phyloP scores from a whole-genome alignment of 2,329 filamentous ascomycete genomes.

The Beauveria pseudobassiana region DNA sequence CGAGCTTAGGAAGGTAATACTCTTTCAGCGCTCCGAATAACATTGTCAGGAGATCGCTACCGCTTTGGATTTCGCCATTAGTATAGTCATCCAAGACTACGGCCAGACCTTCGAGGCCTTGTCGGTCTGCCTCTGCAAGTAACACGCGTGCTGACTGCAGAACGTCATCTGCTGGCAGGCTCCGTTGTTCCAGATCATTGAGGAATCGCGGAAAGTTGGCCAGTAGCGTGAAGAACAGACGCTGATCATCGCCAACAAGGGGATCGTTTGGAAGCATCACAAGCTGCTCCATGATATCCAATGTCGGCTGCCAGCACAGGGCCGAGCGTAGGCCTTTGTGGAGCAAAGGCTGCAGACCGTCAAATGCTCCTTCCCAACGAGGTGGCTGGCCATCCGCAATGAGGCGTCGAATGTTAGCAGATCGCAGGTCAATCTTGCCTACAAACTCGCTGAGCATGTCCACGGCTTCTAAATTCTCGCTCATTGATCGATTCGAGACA shows the following conservation, averaged over 20 bases:
- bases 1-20: constrained; percentile 72
- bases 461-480: constrained; percentile 82
- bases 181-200: constrained; percentile 61
- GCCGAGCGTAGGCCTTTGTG: constrained; percentile 92
- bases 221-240: constrained; percentile 77
- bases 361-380: constrained; percentile 83
- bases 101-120: constrained; percentile 61
- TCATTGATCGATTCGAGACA: constrained; percentile 97
- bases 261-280: constrained; percentile 70
- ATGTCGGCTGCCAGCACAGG: constrained; percentile 67
- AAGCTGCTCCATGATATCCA: constrained; percentile 71
- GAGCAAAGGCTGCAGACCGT: constrained; percentile 75
- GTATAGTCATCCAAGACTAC: constrained; percentile 64
- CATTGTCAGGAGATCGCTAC: constrained; percentile 69
- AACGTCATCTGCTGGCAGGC: constrained; percentile 45
- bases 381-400: constrained; percentile 73
- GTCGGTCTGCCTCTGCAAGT: constrained; percentile 62
- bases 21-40: constrained; percentile 67
- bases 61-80: constrained; percentile 55
- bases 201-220: constrained; percentile 89
- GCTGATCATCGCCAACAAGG: constrained; percentile 73
- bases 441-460: constrained; percentile 86
- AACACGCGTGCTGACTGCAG: constrained; percentile 62
- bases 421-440: constrained; percentile 72
- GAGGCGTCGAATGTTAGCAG: constrained; percentile 58